phyloP scores from a whole-genome alignment of 768 basidiomycete genomes.

The Tricholoma furcatifolium region DNA sequence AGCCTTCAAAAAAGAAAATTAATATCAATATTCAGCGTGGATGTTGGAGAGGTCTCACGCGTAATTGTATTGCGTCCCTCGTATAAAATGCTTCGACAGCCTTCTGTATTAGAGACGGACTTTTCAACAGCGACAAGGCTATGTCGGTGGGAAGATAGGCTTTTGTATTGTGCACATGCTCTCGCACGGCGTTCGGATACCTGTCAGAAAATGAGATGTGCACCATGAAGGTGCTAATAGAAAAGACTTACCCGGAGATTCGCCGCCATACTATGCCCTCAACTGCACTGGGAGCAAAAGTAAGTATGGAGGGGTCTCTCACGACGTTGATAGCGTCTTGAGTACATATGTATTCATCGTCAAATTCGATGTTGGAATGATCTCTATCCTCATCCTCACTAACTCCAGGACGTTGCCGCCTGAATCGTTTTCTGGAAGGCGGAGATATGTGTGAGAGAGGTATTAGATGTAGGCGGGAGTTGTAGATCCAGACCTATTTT shows the following conservation, averaged over 20 bases:
- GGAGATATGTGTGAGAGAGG: slow-evolving; percentile 76
- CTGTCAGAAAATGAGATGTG: slow-evolving; percentile 31
- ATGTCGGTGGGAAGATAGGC: slow-evolving; percentile 81
- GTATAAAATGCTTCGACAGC: slow-evolving; percentile 95
- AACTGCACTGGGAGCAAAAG: slow-evolving; percentile 57
- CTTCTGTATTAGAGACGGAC: slow-evolving; percentile 76
- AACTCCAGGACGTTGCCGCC: slow-evolving; percentile 41
- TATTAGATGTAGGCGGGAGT: slow-evolving; percentile 81
- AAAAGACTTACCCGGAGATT: slow-evolving; percentile 55
- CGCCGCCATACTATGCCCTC: slow-evolving; percentile 70
- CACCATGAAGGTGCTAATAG: background rate
- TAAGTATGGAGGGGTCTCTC: slow-evolving; percentile 50
- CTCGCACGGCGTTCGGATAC: slow-evolving; percentile 65
- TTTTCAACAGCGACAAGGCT: slow-evolving; percentile 62
- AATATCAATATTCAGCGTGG: background rate
- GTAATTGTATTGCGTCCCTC: slow-evolving; percentile 85
- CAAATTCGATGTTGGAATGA: slow-evolving; percentile 27
- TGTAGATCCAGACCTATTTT: slow-evolving; percentile 86
- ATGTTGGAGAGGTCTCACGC: slow-evolving; percentile 51
- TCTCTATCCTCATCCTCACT: slow-evolving; percentile 53
- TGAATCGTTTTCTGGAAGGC: slow-evolving; percentile 51
- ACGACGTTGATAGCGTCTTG: slow-evolving; percentile 67
- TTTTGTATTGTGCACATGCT: slow-evolving; percentile 75
- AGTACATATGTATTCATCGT: slow-evolving; percentile 51
- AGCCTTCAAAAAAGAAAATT: slow-evolving; percentile 43